phyloP scores from a whole-genome alignment of 2,329 filamentous ascomycete species.

The Nemania abortiva region DNA sequence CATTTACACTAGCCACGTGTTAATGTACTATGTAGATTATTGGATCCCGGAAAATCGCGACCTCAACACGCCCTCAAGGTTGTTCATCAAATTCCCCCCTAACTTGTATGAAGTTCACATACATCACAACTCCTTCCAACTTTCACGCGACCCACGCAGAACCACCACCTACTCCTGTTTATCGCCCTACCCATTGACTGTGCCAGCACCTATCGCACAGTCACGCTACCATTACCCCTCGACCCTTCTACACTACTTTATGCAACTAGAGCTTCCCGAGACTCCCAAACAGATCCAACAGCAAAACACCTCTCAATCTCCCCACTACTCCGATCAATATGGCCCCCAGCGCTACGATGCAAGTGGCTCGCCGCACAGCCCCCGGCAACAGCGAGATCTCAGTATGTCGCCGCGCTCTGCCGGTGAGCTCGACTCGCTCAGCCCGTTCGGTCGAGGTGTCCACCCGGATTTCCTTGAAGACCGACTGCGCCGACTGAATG shows the following conservation, averaged over 20 bases:
- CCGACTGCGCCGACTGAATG: conserved; percentile 66
- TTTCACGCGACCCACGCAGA: conserved; percentile 27
- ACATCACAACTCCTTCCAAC: conserved; percentile 18
- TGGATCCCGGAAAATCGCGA: conserved; percentile 20
- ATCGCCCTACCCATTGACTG: conserved; percentile 56
- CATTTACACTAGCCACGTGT: neutral
- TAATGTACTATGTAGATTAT: neutral
- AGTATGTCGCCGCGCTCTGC: conserved; percentile 55
- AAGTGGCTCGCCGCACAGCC: conserved; percentile 54
- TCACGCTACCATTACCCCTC: conserved; percentile 52
- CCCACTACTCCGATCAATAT: conserved; percentile 64
- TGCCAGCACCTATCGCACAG: conserved; percentile 66
- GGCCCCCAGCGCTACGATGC: conserved; percentile 65
- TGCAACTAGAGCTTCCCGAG: conserved; percentile 69
- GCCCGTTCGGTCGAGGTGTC: conserved; percentile 50
- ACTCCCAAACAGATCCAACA: conserved; percentile 47
- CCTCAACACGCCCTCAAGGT: neutral
- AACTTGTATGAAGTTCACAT: conserved; percentile 25
- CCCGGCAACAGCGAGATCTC: conserved; percentile 51
- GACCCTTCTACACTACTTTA: conserved; percentile 65
- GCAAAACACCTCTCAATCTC: conserved; percentile 51
- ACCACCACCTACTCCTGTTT: neutral
- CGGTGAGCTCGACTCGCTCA: conserved; percentile 46
- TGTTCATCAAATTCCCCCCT: conserved; percentile 2
- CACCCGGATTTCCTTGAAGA: conserved; percentile 62